Conservation (phyloP, 169 alveolate species). For the Plasmodium coatneyi region DNA sequence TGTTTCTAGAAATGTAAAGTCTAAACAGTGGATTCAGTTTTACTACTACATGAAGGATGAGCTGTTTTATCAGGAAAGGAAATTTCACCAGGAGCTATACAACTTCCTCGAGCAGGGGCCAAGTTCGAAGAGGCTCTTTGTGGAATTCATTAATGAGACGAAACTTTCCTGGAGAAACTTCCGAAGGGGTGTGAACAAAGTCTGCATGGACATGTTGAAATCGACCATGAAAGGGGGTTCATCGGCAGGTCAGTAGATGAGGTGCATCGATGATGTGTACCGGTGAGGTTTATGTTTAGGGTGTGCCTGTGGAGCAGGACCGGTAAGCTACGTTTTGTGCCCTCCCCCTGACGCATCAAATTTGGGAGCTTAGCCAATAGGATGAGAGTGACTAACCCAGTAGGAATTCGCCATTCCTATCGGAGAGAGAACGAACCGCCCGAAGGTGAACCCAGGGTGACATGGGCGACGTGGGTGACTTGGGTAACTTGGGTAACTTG, state of each 20-base stretch:
- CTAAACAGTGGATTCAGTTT: not conserved
- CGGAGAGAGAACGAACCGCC: not conserved
- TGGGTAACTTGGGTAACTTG: not conserved
- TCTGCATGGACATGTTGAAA: not conserved
- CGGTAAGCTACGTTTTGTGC: too few species aligned
- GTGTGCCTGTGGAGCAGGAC: not conserved
- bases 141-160: not conserved
- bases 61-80: not conserved
- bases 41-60: slow-evolving; percentile 11
- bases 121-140: not conserved
- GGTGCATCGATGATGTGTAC: not conserved
- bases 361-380: too few species aligned
- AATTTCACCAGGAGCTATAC: not conserved
- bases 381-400: too few species aligned
- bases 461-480: too few species aligned
- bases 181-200: not conserved
- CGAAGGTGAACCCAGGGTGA: not conserved
- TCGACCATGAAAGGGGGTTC: not conserved
- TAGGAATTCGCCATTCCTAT: not conserved
- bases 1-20: not conserved
- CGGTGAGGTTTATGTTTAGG: too few species aligned
- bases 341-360: too few species aligned
- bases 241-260: not conserved
- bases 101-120: not conserved
- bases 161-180: slow-evolving; percentile 3